Evolutionary conservation across 441 rosid genomes (phyloP), one percentile per base, ranked within the genome.

Genomic region (Isatis lusitanica): DNA sequence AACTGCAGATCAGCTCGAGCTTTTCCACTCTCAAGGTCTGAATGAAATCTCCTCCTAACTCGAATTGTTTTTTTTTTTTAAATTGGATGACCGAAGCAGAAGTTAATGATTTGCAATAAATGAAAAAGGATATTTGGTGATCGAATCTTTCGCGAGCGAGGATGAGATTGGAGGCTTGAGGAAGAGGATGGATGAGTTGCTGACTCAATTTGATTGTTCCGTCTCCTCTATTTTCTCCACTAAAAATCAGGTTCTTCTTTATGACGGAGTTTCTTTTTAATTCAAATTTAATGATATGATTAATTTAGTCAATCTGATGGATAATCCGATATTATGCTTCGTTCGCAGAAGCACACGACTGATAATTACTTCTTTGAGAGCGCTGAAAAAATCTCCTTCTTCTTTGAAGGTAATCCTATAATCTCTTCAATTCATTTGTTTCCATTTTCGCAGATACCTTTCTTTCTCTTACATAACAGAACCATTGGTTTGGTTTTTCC

Each of bases 301-400:
- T 28, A 18, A 1, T 17, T 13, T 28, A 3, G 7, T 48, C 0
- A 35, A 31, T 40, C 18, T 31, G 12, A 30, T 36, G 16, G 43
- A 48, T 13, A 7, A 47, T 53, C 33, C 65, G 21, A 44, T 55
- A 12, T 24, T 31, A 12, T 33, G 44, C 7, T 48, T 17, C 6
- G 16, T 48, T 13, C 10, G 10, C 55, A 92, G 97, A 71, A 85
- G 76, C 56, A 78, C 43, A 67, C 80, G 44, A 88, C 94, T 16
- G 88, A 86, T 82, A 79, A 86, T 70, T 91, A 95, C 85, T 95
- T 95, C 90, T 88, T 82, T 68, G 96, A 93, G 59, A 95, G 96
- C 73, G 95, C 90, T 43, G 85, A 86, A 76, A 93, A 91, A 15
- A 81, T 93, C 28, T 93, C 98, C 51, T 92, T 90, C 78, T 95